Conservation (phyloP, 1,284 basidiomycete species). For the Uromyces viciae-fabae region DNA sequence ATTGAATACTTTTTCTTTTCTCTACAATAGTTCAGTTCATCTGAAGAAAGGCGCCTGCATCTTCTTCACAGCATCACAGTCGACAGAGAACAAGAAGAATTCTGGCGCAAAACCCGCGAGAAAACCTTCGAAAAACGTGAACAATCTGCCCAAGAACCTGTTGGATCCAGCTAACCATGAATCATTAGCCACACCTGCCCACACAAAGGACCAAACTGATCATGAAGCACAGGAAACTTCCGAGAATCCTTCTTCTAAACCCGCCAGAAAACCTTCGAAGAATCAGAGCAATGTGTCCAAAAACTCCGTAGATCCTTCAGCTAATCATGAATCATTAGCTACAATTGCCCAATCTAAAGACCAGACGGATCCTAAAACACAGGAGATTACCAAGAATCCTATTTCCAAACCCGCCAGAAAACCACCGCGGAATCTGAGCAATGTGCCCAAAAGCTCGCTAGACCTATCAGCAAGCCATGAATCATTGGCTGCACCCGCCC, state of each 20-base stretch:
- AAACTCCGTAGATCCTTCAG: not conserved
- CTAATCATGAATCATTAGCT: not conserved
- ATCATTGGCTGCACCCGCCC: no score
- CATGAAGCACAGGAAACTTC: no score
- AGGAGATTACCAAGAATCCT: no score
- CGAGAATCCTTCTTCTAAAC: conserved; percentile 6
- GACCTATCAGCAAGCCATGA: not conserved
- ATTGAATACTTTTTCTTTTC: not conserved
- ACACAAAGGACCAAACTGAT: no score
- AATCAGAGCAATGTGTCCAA: not conserved
- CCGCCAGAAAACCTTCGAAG: conserved; percentile 2
- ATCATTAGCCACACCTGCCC: no score
- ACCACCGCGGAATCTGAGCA: not conserved
- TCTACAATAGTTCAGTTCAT: conserved; percentile 28
- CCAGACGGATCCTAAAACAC: not conserved
- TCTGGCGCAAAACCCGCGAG: not conserved
- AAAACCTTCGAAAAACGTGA: conserved; percentile 2
- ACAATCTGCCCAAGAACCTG: not conserved
- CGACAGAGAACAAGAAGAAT: conserved; percentile 6
- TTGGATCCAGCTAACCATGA: not conserved
- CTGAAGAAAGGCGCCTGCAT: conserved; percentile 40
- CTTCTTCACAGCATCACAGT: conserved; percentile 20
- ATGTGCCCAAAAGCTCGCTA: not conserved
- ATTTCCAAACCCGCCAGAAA: conserved; percentile 1
- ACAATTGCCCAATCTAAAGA: no score